phyloP scores from a whole-genome alignment of 441 rosid genomes.

The Dalechampia spathulata region DNA sequence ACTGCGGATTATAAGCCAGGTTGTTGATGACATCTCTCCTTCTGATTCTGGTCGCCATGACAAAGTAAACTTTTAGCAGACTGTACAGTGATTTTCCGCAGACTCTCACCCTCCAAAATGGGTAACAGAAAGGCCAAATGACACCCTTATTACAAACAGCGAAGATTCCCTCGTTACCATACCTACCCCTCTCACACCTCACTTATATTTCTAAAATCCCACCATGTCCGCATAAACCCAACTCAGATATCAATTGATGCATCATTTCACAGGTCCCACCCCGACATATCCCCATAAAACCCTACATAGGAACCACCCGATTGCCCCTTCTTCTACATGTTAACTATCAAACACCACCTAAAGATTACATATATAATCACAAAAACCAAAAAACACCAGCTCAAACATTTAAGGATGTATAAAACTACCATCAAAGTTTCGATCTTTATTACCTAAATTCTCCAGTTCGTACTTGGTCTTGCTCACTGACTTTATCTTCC shows the following conservation, averaged over 20 bases:
- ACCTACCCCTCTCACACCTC: constrained; percentile 29
- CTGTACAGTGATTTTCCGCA: constrained; percentile 14
- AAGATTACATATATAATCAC: too few species aligned
- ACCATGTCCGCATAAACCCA: constrained; percentile 14
- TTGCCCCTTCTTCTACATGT: not conserved
- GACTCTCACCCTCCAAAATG: constrained; percentile 20
- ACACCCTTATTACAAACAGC: constrained; percentile 20
- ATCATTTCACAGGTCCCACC: constrained; percentile 46
- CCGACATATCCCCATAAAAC: constrained; percentile 15
- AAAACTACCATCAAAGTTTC: not conserved
- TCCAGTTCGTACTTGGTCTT: constrained; percentile 63
- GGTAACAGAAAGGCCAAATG: constrained; percentile 25
- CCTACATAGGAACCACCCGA: constrained; percentile 9
- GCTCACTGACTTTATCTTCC: constrained; percentile 63
- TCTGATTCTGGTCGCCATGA: constrained; percentile 14
- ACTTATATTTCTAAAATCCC: constrained; percentile 17
- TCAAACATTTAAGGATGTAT: constrained; percentile 2
- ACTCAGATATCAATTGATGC: constrained; percentile 24
- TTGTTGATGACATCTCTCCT: constrained; percentile 17
- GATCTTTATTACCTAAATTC: constrained; percentile 41
- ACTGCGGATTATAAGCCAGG: constrained; percentile 8
- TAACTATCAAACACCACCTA: constrained; percentile 3
- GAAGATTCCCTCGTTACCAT: constrained; percentile 30
- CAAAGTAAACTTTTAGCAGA: too few species aligned
- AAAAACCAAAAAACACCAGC: too few species aligned